Percentiles rank a stretch among this genome's conserved stretches.
phyloP scores from a whole-genome alignment of 2,329 filamentous ascomycete species.

The Epichloe sibirici region DNA sequence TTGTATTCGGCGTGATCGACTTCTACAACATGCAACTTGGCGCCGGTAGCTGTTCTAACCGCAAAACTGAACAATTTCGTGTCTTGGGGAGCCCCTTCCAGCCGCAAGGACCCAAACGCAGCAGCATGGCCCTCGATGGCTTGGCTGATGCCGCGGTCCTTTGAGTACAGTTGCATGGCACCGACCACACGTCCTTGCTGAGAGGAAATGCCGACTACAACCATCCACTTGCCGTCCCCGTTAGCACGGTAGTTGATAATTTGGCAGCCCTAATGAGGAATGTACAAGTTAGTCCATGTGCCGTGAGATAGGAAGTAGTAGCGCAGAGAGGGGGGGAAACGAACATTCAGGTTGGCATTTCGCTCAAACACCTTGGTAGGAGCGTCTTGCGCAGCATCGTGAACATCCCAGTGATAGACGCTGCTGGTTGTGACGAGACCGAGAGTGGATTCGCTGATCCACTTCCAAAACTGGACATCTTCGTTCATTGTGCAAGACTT shows the following conservation, averaged over 20 bases:
- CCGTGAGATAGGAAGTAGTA: not conserved
- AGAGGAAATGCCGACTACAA: conserved; percentile 89
- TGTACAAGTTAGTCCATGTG: conserved; percentile 3
- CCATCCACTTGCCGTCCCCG: conserved; percentile 95
- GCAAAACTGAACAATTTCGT: conserved; percentile 97
- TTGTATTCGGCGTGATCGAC: conserved; percentile 89
- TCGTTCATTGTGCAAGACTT: conserved; percentile 96
- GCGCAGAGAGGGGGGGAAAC: conserved; percentile 20
- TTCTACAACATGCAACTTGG: conserved; percentile 95
- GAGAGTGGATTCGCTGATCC: conserved; percentile 81
- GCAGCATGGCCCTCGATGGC: conserved; percentile 96
- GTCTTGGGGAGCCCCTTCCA: conserved; percentile 80
- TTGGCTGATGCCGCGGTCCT: conserved; percentile 91
- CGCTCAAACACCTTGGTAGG: conserved; percentile 91
- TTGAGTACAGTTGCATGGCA: conserved; percentile 94
- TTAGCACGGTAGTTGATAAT: conserved; percentile 99
- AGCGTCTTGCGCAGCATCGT: conserved; percentile 64
- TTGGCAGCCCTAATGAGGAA: conserved; percentile 63
- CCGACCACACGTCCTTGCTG: conserved; percentile 89
- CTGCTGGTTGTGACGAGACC: conserved; percentile 83
- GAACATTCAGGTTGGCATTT: conserved; percentile 74
- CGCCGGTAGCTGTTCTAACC: conserved; percentile 76
- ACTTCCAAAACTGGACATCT: conserved; percentile 98
- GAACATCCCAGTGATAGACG: conserved; percentile 97
- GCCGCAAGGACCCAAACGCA: conserved; percentile 76